These are phyloP conservation scores for Penicillium frequentans DNA, from an alignment of 2,329 filamentous ascomycete genomes.

Conservation along the genomic window DNA sequence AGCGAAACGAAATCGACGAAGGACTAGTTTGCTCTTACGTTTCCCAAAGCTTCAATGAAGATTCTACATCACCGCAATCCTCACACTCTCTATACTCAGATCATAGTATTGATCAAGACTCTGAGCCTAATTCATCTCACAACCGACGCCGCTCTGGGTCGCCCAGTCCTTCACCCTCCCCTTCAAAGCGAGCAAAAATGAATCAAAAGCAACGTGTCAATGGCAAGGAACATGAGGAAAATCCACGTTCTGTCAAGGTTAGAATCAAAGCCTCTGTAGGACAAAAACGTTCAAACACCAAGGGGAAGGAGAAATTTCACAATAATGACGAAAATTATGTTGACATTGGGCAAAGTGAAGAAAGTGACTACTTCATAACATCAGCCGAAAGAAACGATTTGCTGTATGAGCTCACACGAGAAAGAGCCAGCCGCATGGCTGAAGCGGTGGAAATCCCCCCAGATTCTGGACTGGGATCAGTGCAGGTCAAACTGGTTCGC, in stretches of 20 bases:
- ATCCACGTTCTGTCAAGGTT: neutral
- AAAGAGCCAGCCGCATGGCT: slow-evolving; percentile 33
- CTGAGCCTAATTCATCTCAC: neutral
- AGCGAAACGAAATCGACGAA: neutral
- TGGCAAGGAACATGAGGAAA: neutral
- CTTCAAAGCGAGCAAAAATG: neutral
- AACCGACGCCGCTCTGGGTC: neutral
- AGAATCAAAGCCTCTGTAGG: neutral
- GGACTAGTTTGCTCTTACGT: neutral
- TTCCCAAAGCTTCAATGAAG: neutral
- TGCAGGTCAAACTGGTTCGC: slow-evolving; percentile 54
- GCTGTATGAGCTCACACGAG: neutral
- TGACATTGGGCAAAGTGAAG: neutral
- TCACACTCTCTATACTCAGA: neutral
- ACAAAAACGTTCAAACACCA: neutral
- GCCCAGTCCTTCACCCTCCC: neutral
- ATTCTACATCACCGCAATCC: neutral
- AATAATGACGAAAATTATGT: neutral
- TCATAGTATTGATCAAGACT: neutral
- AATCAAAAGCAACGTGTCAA: neutral
- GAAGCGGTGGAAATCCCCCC: slow-evolving; percentile 40
- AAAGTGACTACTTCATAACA: neutral
- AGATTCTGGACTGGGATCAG: slow-evolving; percentile 49
- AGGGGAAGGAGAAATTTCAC: neutral
- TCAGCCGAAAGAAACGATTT: neutral